Evolutionary conservation across 2,329 filamentous ascomycete genomes (phyloP), one percentile per base, ranked within the genome.

Genomic region (Fusarium beomiforme): DNA sequence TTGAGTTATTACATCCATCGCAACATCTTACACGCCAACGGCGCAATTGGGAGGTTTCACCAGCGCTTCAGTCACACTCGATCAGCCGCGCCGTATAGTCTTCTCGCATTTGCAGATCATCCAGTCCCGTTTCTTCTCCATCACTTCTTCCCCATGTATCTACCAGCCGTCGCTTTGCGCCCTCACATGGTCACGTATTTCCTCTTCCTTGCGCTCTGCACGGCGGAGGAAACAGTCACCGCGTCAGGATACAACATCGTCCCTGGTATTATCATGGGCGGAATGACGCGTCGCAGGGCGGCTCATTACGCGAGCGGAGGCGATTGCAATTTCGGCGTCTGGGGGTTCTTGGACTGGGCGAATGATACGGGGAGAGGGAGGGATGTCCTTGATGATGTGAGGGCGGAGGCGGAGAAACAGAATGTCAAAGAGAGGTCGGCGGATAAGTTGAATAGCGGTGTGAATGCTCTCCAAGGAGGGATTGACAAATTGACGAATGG

Each of bases 1-100:
- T 78, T 94, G 14, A 88, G 90, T 62, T 97, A 97, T 79, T 87
- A 89, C 74, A 85, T 93, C 72, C 94, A 97, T 81, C 90, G 92
- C 55, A 87, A 88, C 76, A 64, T 91, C 29, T 86, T 97, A 12
- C 94, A 97, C 81, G 78, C 78, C 44, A 78, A 70, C 26, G 58
- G 77, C 8, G 59, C 74, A 5, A 64, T 87, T 26, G 82, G 83
- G 11, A 78, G 71, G 9, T 80, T 85, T 54, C 84, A 89, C 77
- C 66, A 76, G 50, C 54, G 74, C 57, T 85, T 84, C 76, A 82
- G 83, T 75, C 89, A 93, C 81, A 80, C 84, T 50, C 82, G 87
- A 61, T 78, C 79, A 26, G 84, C 87, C 4, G 88, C 90, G 0
- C 85, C 86, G 1, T 92, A 88, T 79, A 87, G 90, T 29, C 85